Evolutionary conservation across 768 basidiomycete genomes (phyloP).

Genomic region (Candolleomyces aberdarensis): DNA sequence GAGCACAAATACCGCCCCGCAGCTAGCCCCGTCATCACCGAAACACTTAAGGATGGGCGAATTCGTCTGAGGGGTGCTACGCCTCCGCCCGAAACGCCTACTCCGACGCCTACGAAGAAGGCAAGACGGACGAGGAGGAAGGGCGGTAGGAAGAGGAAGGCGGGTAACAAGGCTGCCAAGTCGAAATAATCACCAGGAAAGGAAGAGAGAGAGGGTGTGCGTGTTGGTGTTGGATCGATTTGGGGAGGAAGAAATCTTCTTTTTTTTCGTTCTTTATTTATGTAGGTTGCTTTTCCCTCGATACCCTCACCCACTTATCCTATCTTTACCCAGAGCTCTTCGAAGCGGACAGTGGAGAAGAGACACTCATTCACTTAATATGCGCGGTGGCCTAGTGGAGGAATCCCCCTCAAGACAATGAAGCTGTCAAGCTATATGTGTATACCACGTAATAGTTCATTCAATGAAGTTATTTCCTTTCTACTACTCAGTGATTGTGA

Average conservation of each 20-base stretch:
- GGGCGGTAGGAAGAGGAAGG: background rate
- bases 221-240: no score
- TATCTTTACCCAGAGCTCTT: no score
- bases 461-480: background rate
- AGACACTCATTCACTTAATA: no score
- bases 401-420: no score
- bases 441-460: background rate
- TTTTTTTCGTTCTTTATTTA: no score
- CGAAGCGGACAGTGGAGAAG: no score
- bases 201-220: no score
- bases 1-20: conserved; percentile 18
- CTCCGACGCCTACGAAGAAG: conserved; percentile 5
- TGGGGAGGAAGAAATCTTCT: no score
- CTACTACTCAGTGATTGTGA: background rate
- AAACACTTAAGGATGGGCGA: conserved; percentile 16
- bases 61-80: conserved; percentile 13
- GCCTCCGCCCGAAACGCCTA: conserved; percentile 9
- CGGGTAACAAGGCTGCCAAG: background rate
- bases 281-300: no score
- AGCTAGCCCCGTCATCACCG: conserved; percentile 19
- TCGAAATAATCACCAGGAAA: background rate
- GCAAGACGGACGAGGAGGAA: conserved; percentile 1
- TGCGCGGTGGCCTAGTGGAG: no score
- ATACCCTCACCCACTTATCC: no score
- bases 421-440: background rate